phyloP scores from a whole-genome alignment of 768 basidiomycete species.

The Termitomyces sp. region DNA sequence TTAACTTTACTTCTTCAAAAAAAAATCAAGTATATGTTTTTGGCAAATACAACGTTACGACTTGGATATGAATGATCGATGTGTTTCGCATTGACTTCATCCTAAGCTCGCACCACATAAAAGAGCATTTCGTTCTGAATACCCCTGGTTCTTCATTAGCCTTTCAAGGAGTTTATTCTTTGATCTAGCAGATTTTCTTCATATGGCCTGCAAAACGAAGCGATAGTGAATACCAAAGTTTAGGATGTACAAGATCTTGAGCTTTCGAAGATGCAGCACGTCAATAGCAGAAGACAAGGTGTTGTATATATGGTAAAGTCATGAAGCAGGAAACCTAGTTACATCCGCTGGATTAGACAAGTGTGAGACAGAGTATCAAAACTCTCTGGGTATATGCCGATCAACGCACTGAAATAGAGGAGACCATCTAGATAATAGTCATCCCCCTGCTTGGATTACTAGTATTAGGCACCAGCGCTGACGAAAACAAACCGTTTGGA shows the following conservation, averaged over 20 bases:
- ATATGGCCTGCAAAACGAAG: not conserved
- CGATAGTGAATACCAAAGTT: not conserved
- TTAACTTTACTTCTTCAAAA: not conserved
- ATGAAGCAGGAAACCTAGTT: not conserved
- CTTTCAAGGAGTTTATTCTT: too few species aligned
- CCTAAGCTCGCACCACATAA: too few species aligned
- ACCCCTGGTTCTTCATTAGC: too few species aligned
- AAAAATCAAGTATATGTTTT: too few species aligned
- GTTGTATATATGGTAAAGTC: not conserved
- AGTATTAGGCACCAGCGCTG: not conserved
- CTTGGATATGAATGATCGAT: not conserved
- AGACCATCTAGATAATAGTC: not conserved
- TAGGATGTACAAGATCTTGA: not conserved
- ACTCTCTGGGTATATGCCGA: too few species aligned
- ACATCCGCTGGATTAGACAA: not conserved
- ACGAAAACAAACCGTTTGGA: not conserved
- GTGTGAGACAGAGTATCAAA: not conserved
- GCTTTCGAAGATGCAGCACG: not conserved
- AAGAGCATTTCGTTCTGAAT: too few species aligned
- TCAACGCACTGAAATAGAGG: too few species aligned
- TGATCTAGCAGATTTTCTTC: too few species aligned
- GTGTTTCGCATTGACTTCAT: not conserved
- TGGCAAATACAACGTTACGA: too few species aligned
- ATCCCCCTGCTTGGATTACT: not conserved
- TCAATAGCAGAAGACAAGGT: not conserved